Evolutionary conservation across 495 filamentous ascomycete species (phyloP).

Genomic region (Ascodesmis nigricans): DNA sequence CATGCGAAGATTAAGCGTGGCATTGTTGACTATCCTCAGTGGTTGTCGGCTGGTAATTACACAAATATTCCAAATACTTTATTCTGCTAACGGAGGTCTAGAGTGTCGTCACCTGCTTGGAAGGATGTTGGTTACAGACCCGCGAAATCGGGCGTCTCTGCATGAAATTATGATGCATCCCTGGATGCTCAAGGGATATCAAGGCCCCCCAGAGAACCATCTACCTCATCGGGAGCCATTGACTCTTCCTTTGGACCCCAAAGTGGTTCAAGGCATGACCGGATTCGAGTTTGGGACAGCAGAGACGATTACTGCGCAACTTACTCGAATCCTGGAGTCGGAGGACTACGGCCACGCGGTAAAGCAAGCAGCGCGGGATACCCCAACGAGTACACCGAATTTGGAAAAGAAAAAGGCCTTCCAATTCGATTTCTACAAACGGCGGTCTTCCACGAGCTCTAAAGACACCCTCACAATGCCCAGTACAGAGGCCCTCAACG

Average conservation of each 20-base stretch:
- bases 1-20: conserved; percentile 99
- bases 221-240: conserved; percentile 69
- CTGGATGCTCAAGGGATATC: conserved; percentile 92
- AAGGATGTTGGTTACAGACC: conserved; percentile 91
- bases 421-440: conserved; percentile 90
- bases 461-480: conserved; percentile 71
- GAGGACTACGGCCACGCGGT: conserved; percentile 79
- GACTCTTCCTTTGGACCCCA: conserved; percentile 58
- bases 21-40: conserved; percentile 81
- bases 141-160: conserved; percentile 63
- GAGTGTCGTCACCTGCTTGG: conserved; percentile 89
- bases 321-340: conserved; percentile 67
- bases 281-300: conserved; percentile 90
- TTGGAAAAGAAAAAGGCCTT: conserved; percentile 69
- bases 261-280: conserved; percentile 78
- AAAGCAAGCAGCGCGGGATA: conserved; percentile 39
- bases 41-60: conserved; percentile 60
- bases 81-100: conserved; percentile 21
- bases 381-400: conserved; percentile 37
- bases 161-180: conserved; percentile 88
- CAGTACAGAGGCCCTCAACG: conserved; percentile 59
- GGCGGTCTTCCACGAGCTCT: conserved; percentile 68
- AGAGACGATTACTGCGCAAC: conserved; percentile 56
- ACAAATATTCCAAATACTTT: conserved; percentile 4
- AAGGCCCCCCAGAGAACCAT: conserved; percentile 66